A percentile compares a stretch with the other conserved stretches of the same genome.
phyloP scores from a whole-genome alignment of 805 yeast species.

The Jamesozyma lodderae region DNA sequence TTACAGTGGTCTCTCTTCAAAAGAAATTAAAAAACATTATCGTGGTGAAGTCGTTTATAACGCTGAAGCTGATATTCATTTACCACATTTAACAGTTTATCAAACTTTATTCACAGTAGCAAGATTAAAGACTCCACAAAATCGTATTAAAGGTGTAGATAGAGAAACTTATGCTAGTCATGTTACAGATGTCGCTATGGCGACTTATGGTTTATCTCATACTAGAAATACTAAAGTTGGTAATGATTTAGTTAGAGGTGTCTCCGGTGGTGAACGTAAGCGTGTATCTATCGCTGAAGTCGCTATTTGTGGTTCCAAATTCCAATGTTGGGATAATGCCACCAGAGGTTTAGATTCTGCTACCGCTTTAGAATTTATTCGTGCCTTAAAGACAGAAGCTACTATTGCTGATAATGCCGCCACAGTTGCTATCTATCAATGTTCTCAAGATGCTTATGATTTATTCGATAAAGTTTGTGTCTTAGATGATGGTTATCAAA shows the following conservation, averaged over 20 bases:
- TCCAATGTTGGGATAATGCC: slow-evolving; percentile 53
- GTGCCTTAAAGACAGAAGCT: slow-evolving; percentile 46
- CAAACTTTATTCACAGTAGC: slow-evolving; percentile 51
- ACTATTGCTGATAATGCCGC: slow-evolving; percentile 42
- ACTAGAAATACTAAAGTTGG: slow-evolving; percentile 60
- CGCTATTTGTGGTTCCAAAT: slow-evolving; percentile 37
- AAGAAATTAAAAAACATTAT: slow-evolving; percentile 38
- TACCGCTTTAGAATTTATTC: slow-evolving; percentile 48
- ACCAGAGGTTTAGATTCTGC: slow-evolving; percentile 60
- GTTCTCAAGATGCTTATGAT: slow-evolving; percentile 6
- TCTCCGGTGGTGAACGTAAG: slow-evolving; percentile 71
- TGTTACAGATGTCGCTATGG: slow-evolving; percentile 44
- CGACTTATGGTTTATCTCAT: slow-evolving; percentile 43
- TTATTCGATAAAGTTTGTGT: slow-evolving; percentile 30
- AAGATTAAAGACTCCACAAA: slow-evolving; percentile 45
- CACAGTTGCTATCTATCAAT: slow-evolving; percentile 52
- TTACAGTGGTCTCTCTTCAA: slow-evolving; percentile 40
- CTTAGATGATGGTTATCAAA: slow-evolving; percentile 48
- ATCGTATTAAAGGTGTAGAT: slow-evolving; percentile 42
- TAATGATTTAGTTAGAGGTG: slow-evolving; percentile 46
- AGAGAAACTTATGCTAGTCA: slow-evolving; percentile 42
- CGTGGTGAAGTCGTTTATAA: slow-evolving; percentile 58
- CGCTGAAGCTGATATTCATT: slow-evolving; percentile 44
- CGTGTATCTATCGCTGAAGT: slow-evolving; percentile 70
- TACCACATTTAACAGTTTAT: slow-evolving; percentile 41